Conservation (phyloP, 2,329 filamentous ascomycete species). For the Lecanosticta acicola region DNA sequence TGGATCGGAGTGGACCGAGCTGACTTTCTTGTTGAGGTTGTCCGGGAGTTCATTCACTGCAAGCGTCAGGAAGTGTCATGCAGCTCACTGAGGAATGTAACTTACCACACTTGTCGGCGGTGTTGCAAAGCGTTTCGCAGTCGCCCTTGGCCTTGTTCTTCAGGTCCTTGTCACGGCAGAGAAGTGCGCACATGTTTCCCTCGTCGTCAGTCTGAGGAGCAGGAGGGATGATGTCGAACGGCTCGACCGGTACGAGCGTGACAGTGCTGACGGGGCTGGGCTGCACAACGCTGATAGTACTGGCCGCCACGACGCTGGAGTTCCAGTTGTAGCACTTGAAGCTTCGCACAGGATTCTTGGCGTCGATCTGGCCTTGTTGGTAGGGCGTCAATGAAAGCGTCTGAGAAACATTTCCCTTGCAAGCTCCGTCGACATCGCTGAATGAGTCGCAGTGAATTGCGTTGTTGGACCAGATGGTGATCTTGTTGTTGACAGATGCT, state of each 20-base stretch:
- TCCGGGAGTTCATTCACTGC: not conserved
- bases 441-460: not conserved
- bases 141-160: not conserved
- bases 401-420: not conserved
- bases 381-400: not conserved
- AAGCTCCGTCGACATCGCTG: not conserved
- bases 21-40: not conserved
- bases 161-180: not conserved
- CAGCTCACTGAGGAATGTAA: not conserved
- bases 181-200: not conserved
- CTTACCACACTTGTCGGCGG: not conserved
- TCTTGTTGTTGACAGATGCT: not conserved
- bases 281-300: not conserved
- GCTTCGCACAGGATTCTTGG: not conserved
- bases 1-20: not conserved
- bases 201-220: too few species aligned
- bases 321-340: not conserved
- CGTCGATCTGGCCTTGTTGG: not conserved
- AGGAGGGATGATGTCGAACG: too few species aligned
- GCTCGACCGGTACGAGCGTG: not conserved
- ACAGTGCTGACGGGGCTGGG: not conserved
- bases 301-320: not conserved
- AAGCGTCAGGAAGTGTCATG: not conserved
- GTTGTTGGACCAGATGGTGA: not conserved
- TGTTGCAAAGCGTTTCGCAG: not conserved